phyloP scores from a whole-genome alignment of 768 basidiomycete species.

The Chalciporus chontae region DNA sequence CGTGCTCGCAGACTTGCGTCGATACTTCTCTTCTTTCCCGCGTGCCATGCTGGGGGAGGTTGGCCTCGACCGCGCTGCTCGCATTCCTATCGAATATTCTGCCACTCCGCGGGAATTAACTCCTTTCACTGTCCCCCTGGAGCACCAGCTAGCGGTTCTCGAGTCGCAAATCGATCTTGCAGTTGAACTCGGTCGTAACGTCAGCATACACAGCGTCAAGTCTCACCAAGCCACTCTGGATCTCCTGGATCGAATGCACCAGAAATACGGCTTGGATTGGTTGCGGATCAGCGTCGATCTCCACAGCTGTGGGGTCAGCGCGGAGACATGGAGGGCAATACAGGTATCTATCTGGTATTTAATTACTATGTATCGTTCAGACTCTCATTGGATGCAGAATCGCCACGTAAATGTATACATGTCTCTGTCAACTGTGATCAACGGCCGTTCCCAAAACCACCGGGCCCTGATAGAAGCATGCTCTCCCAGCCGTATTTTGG shows the following conservation, averaged over 20 bases:
- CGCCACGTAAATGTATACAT: conserved; percentile 76
- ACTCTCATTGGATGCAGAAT: conserved; percentile 42
- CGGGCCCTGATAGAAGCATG: conserved; percentile 62
- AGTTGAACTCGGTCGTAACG: conserved; percentile 67
- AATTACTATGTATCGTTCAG: neutral
- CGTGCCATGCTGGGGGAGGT: conserved; percentile 89
- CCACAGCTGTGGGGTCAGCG: conserved; percentile 85
- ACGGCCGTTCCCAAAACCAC: conserved; percentile 64
- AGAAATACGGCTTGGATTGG: conserved; percentile 57
- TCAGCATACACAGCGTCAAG: conserved; percentile 89
- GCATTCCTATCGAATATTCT: conserved; percentile 59
- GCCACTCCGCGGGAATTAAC: conserved; percentile 56
- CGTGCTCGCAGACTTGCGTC: conserved; percentile 58
- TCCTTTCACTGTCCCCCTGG: conserved; percentile 72
- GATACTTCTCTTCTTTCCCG: conserved; percentile 58
- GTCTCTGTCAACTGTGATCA: conserved; percentile 85
- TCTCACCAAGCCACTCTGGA: conserved; percentile 65
- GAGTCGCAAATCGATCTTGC: conserved; percentile 87
- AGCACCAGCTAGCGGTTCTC: conserved; percentile 78
- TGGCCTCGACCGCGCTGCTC: conserved; percentile 80
- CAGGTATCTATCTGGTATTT: conserved; percentile 48
- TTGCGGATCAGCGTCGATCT: conserved; percentile 75
- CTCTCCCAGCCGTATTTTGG: conserved; percentile 65
- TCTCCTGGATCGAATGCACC: conserved; percentile 56
- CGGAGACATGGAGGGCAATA: conserved; percentile 68